Base-by-base conservation (phyloP, 1,139 yeast genomes). In the Candida sp. region DNA sequence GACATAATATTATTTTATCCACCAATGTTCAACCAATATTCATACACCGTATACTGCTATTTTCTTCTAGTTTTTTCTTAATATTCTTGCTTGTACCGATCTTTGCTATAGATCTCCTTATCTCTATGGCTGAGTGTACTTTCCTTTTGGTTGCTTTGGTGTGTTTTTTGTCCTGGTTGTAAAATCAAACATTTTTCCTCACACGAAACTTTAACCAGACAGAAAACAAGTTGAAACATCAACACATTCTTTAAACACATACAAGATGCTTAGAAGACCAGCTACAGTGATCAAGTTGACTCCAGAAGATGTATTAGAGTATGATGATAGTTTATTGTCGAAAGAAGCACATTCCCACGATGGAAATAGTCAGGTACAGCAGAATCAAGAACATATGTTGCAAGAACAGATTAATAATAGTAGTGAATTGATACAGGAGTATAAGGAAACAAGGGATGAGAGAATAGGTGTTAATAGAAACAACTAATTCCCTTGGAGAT, bases 201-300 rank as follows among this genome's bases (percentile, higher is more conserved):
- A 32, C 34, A 32, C 34, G 34, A 32, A 32, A 32, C 19, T 32
- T 32, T 12, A 9, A 32, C 34, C 34, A 32, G 34, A 32, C 19
- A 15, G 19, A 15, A 15, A 15, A 15, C 19, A 15, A 15, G 19
- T 15, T 15, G 19, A 15, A 15, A 15, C 19, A 15, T 15, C 19
- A 15, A 15, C 19, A 15, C 19, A 15, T 15, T 15, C 19, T 15
- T 15, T 25, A 25, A 25, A 25, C 34, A 9, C 19, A 2, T 32
- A n/a, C 6, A 32, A 2, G 12, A 82, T 82, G 88, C 66, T 84
- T 43, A 64, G 87, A 59, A 66, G 87, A 47, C 82, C 77, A 5
- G 84, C 88, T 2, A 83, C 89, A 0, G 72, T 81, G 1, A 82
- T 83, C 43, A 73, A 73, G 48, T 73, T 84, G 42, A 81, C 86